Evolutionary conservation across 208 protist genomes (phyloP).

Genomic region (Leishmania guyanensis): DNA sequence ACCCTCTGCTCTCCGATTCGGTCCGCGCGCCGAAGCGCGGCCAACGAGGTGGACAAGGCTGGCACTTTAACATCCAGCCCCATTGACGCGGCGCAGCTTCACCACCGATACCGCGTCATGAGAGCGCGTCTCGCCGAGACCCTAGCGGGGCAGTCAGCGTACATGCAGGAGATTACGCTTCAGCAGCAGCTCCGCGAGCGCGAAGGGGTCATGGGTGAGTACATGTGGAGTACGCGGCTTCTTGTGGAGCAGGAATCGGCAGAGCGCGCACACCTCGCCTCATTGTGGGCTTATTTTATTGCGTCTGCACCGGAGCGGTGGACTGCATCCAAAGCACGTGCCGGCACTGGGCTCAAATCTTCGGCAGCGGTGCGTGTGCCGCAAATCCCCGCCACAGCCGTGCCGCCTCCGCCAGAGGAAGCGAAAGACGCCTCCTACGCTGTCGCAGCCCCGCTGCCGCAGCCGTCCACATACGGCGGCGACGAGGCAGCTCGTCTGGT

Average conservation of each 20-base stretch:
- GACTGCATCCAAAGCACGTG: background rate
- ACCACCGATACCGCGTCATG: conserved; percentile 6
- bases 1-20: background rate
- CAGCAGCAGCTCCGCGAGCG: conserved; percentile 23
- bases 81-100: conserved; percentile 13
- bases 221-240: conserved; percentile 17
- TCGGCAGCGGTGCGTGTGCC: background rate
- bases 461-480: background rate
- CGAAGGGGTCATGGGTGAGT: conserved; percentile 25
- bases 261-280: conserved; percentile 17
- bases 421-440: background rate
- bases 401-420: background rate
- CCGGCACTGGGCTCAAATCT: background rate
- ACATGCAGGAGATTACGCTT: conserved; percentile 9
- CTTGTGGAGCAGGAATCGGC: conserved; percentile 30
- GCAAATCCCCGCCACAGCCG: background rate
- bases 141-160: conserved; percentile 15
- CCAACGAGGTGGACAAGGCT: background rate
- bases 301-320: background rate
- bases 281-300: conserved; percentile 5
- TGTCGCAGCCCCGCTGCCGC: background rate
- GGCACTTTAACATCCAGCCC: background rate
- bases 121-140: conserved; percentile 10
- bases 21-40: background rate
- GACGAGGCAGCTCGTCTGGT: conserved; percentile 9